Evolutionary conservation across 1,284 basidiomycete species (phyloP).

Genomic region (Apiotrichum akiyoshidainum): DNA sequence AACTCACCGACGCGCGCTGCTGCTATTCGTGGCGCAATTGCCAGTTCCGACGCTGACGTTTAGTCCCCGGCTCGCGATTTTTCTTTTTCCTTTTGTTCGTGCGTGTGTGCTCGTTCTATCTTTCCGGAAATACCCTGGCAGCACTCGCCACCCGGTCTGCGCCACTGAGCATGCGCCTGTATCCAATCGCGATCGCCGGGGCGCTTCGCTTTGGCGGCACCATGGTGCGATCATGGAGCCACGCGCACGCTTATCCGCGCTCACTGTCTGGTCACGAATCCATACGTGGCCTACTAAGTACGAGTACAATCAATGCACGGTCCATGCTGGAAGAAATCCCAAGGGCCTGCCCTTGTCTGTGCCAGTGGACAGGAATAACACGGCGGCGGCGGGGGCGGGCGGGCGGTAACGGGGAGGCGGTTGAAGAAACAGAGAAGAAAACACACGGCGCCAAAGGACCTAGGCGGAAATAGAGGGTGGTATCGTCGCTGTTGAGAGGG

Average conservation of each 20-base stretch:
- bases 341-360: neutral
- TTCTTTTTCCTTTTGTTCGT: too few species aligned
- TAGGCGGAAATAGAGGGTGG: neutral
- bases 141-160: too few species aligned
- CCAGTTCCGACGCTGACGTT: too few species aligned
- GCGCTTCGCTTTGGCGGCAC: too few species aligned
- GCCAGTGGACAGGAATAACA: neutral
- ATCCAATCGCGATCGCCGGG: too few species aligned
- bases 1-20: too few species aligned
- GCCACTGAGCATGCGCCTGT: too few species aligned
- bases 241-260: neutral
- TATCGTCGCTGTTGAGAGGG: neutral
- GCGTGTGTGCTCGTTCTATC: too few species aligned
- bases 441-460: neutral
- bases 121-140: too few species aligned
- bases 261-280: neutral
- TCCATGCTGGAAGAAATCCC: neutral
- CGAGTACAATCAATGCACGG: constrained; percentile 7
- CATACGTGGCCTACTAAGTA: constrained; percentile 7
- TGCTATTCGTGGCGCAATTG: too few species aligned
- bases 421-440: neutral
- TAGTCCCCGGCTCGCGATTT: too few species aligned
- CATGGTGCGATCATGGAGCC: too few species aligned
- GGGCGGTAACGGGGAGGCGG: neutral
- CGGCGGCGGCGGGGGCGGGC: neutral